Evolutionary conservation across 306 rosid genomes (phyloP), one percentile per base, ranked within the genome.

Genomic region (Medicago lupulina): DNA sequence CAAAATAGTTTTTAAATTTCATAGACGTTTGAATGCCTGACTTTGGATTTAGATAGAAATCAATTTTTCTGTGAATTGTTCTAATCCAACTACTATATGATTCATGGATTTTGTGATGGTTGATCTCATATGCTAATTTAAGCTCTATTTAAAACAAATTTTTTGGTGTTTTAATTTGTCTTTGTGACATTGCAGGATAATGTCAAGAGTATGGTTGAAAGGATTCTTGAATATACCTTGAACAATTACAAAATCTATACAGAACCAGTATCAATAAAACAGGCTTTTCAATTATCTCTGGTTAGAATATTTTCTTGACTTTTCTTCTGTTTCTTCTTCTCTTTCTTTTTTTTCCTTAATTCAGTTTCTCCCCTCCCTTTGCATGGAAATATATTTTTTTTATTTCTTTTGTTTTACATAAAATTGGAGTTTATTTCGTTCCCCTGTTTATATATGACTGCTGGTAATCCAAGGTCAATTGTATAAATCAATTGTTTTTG

Each of bases 241-340:
- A 70, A 76, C 81, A 86, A 92, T 84, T 89, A 88, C 81, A 86
- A 5, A 64, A 85, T 92, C 84, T 51, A 54, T 25, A 67, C 61
- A 4, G 86, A 90, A 77, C 78, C 90, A 57, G 81, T 66, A 14
- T 85, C 95, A 63, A 74, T 83, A 70, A 70, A 86, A 66, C 94
- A 95, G 85, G 95, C 97, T 64, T 90, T 92, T 77, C 96, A 92
- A 87, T 78, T 95, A 81, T 88, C 97, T 76, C 84, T 95, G 97
- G 98, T 95, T 69, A 85, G 90, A 77, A 71, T 59, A 6, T 73
- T 77, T 66, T 60, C 62, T 67, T 9, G 58, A 36, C 63, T 38
- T 67, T 73, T 16, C 61, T 58, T 64, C 12, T 40, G 46, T 6
- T 40, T 40, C 12, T 8, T 40, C 46, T 2, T 8, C 34, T 28